A percentile compares a stretch with the other conserved stretches of the same genome.
Evolutionary conservation across 164 flowering plant species (phyloP).

Genomic region (Stephania yunnanensis): DNA sequence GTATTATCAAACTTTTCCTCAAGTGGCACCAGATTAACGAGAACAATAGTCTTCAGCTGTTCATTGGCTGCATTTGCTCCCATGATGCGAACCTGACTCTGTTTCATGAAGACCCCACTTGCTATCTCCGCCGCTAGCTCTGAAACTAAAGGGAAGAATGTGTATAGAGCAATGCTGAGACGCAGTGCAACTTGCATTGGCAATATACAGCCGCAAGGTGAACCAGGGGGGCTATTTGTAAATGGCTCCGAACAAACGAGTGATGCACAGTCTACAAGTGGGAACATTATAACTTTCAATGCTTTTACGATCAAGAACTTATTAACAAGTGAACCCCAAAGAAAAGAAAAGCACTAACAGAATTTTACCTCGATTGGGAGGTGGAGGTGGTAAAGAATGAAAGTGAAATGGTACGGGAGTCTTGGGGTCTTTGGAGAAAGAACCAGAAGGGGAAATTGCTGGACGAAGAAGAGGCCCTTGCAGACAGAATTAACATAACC

Average conservation of each 20-base stretch:
- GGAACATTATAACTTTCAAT: neutral
- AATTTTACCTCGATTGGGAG: conserved; percentile 61
- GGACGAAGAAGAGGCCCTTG: conserved; percentile 31
- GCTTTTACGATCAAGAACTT: neutral
- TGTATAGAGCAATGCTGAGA: conserved; percentile 59
- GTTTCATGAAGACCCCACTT: conserved; percentile 61
- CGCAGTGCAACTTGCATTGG: conserved; percentile 75
- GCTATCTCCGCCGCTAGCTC: conserved; percentile 67
- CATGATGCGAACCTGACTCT: conserved; percentile 68
- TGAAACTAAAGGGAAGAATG: conserved; percentile 78
- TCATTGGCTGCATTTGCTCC: conserved; percentile 69
- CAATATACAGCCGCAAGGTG: conserved; percentile 70
- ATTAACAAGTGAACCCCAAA: neutral
- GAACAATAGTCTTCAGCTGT: conserved; percentile 55
- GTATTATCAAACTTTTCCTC: conserved; percentile 53
- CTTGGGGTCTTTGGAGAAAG: conserved; percentile 31
- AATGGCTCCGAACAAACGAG: conserved; percentile 52
- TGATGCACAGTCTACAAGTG: conserved; percentile 53
- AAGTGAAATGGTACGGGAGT: conserved; percentile 30
- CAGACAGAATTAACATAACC: conserved; percentile 11
- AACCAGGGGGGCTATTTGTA: conserved; percentile 72
- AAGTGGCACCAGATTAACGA: conserved; percentile 62
- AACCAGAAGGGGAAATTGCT: conserved; percentile 28
- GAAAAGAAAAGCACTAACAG: neutral
- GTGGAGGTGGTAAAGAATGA: conserved; percentile 63